phyloP scores from a whole-genome alignment of 2,329 filamentous ascomycete species.

The Cladophialophora chaetospira region DNA sequence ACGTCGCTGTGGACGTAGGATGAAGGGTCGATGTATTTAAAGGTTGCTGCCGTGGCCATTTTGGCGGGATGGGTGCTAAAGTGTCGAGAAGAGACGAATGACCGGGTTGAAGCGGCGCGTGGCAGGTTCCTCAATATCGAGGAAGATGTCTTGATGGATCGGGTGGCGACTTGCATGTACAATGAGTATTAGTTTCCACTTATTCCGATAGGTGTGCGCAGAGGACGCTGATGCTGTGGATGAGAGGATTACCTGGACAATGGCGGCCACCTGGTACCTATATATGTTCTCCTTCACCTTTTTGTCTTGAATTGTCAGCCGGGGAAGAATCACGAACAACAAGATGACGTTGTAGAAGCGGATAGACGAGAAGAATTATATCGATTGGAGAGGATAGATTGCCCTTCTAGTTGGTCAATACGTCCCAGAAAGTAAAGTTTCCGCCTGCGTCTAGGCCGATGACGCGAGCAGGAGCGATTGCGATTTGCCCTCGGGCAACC shows the following conservation, averaged over 20 bases:
- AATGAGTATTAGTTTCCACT: background rate
- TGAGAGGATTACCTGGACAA: background rate
- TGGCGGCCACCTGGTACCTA: no score
- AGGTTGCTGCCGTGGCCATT: slow-evolving; percentile 61
- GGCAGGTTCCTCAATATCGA: slow-evolving; percentile 16
- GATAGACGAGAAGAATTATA: background rate
- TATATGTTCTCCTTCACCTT: background rate
- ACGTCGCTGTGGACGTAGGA: slow-evolving; percentile 46
- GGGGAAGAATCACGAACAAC: slow-evolving; percentile 7
- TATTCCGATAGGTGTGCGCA: background rate
- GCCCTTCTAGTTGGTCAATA: background rate
- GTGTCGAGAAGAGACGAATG: slow-evolving; percentile 3
- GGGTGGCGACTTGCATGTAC: slow-evolving; percentile 14
- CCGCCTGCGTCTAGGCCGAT: background rate
- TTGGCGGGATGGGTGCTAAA: slow-evolving; percentile 32
- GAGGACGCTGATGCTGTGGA: background rate
- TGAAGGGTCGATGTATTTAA: slow-evolving; percentile 63
- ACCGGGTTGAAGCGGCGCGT: slow-evolving; percentile 1
- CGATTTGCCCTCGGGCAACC: background rate
- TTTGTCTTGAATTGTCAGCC: slow-evolving; percentile 14
- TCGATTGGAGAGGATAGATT: slow-evolving; percentile 1
- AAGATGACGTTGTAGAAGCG: slow-evolving; percentile 2
- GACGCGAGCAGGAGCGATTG: slow-evolving; percentile 1
- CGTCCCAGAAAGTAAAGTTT: background rate
- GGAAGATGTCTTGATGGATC: slow-evolving; percentile 18